Conservation (phyloP, 345 rosid species). For the Isatis tinctoria region DNA sequence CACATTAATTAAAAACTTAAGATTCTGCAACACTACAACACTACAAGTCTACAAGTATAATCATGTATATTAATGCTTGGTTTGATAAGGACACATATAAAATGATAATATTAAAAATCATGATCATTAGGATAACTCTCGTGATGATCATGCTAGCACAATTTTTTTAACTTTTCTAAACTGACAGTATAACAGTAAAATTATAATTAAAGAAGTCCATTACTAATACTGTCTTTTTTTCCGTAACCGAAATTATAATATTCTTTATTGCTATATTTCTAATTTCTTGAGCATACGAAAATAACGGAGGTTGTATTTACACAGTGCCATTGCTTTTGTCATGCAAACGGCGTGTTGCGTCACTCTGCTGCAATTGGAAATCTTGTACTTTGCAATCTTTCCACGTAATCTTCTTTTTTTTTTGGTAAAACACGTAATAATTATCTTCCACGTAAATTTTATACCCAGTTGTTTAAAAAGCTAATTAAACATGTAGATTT, state of each 20-base stretch:
- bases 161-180: not conserved
- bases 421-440: not conserved
- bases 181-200: too few species aligned
- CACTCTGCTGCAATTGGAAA: not conserved
- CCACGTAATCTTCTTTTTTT: not conserved
- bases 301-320: not conserved
- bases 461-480: not conserved
- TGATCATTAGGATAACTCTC: not conserved
- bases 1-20: not conserved
- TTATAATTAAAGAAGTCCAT: not conserved
- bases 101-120: not conserved
- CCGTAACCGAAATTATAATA: too few species aligned
- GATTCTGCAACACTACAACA: not conserved
- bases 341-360: constrained; percentile 34
- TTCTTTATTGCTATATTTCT: not conserved
- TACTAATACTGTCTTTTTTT: not conserved
- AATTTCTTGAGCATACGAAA: not conserved
- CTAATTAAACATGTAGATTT: not conserved
- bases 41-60: not conserved
- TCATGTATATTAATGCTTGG: not conserved
- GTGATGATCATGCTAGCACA: not conserved
- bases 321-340: constrained; percentile 20
- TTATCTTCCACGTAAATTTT: not conserved
- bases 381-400: not conserved
- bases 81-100: not conserved